These are phyloP conservation scores for Pseudoturritis turrita DNA, from an alignment of 345 rosid species.

Conservation along the genomic window DNA sequence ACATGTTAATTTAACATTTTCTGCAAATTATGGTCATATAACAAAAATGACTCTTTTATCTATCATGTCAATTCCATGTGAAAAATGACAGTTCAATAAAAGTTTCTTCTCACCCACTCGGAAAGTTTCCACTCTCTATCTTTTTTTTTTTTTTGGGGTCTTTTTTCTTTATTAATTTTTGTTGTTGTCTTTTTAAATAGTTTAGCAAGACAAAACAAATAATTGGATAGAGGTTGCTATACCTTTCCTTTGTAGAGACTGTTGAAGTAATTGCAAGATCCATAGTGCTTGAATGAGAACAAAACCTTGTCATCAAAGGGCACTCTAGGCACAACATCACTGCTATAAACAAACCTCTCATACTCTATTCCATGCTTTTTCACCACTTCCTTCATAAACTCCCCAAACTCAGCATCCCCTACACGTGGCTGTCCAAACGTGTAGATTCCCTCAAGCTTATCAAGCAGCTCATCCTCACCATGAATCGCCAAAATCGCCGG, in stretches of 20 bases:
- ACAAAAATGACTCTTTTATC: too few relatives aligned
- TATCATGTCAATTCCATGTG: background rate
- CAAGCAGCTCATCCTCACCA: conserved; percentile 36
- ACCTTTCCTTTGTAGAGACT: conserved; percentile 58
- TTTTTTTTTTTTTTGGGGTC: background rate
- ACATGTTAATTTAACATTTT: too few relatives aligned
- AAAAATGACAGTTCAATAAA: background rate
- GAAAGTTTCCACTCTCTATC: background rate
- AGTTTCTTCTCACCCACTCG: background rate
- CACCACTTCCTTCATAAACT: conserved; percentile 42
- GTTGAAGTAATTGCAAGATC: conserved; percentile 53
- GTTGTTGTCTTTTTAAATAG: background rate
- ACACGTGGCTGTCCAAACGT: conserved; percentile 79
- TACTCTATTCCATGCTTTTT: conserved; percentile 34
- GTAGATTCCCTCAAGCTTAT: conserved; percentile 56
- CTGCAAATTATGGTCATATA: too few relatives aligned
- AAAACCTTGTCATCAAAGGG: conserved; percentile 45
- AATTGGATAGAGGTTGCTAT: background rate
- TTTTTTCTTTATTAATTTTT: too few relatives aligned
- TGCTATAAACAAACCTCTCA: conserved; percentile 53
- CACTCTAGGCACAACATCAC: conserved; percentile 54
- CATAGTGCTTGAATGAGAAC: conserved; percentile 55
- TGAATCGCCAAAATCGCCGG: conserved; percentile 49
- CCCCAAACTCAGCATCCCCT: conserved; percentile 48
- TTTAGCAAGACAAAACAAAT: background rate